Conservation (phyloP, 2,329 filamentous ascomycete species). For the Rhytidhysteron rufulum region DNA sequence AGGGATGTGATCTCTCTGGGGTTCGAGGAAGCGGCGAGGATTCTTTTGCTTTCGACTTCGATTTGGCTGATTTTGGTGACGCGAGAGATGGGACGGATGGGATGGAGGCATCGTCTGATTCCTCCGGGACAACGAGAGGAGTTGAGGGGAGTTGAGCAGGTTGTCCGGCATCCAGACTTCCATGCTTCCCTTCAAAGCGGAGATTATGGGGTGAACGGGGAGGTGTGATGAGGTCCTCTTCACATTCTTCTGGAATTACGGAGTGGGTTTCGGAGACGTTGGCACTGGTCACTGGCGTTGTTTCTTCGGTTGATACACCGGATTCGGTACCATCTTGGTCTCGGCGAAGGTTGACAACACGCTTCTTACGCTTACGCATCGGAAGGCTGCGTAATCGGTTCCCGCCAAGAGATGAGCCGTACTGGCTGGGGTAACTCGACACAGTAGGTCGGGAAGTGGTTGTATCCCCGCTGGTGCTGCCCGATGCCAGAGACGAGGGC, state of each 20-base stretch:
- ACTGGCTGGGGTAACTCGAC: slow-evolving; percentile 57
- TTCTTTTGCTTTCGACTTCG: slow-evolving; percentile 17
- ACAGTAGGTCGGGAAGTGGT: slow-evolving; percentile 65
- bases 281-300: slow-evolving; percentile 49
- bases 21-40: slow-evolving; percentile 4
- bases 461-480: slow-evolving; percentile 45
- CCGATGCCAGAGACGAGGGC: slow-evolving; percentile 31
- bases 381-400: slow-evolving; percentile 58
- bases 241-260: slow-evolving; percentile 29
- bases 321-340: slow-evolving; percentile 51
- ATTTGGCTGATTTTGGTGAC: slow-evolving; percentile 18
- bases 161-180: slow-evolving; percentile 20
- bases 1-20: slow-evolving; percentile 10
- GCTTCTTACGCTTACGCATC: slow-evolving; percentile 74
- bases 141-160: slow-evolving; percentile 19
- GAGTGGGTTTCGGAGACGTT: slow-evolving; percentile 55
- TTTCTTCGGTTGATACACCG: slow-evolving; percentile 50
- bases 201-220: slow-evolving; percentile 25
- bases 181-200: slow-evolving; percentile 21
- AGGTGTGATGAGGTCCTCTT: slow-evolving; percentile 29
- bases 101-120: no score
- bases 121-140: slow-evolving; percentile 16
- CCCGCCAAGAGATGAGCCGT: slow-evolving; percentile 61
- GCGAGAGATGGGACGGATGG: slow-evolving; percentile 24
- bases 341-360: slow-evolving; percentile 76